Evolutionary conservation across 805 yeast genomes (phyloP), one percentile per base, ranked within the genome.

Genomic region (Kodamaea neixiangensis): DNA sequence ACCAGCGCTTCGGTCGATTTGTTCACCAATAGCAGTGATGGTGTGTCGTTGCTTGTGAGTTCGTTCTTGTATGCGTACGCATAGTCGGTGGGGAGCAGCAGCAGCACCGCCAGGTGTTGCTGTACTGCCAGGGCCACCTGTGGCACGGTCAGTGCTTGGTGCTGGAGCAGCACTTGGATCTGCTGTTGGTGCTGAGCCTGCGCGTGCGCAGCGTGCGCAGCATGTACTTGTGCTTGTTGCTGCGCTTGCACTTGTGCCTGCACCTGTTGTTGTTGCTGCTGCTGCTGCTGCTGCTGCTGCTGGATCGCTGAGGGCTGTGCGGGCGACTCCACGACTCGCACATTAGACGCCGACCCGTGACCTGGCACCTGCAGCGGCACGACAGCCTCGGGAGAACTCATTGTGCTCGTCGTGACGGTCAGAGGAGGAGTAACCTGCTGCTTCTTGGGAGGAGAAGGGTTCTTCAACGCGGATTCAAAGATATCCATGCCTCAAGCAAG

Each of bases 371-470:
- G 45, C 47, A 25, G 47, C 14, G 17, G 44, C 37, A 10, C 49
- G 1, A 22, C 35, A 11, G 42, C 64, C 25, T 31, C 38, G 17
- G 46, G 47, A 5, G 46, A 41, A 7, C 20, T 21, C 10, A 40
- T 11, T 18, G 22, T 20, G 5, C 39, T 25, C 19, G 51, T 14
- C 18, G 40, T 15, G 2, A 34, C 45, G 3, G 51, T 37, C 42
- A 43, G 39, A 21, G 51, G 46, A 18, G 44, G 49, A 10, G 45
- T 47, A 5, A 44, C 49, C 45, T 47, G 49, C 48, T 45, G 48
- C 61, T 60, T 66, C 52, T 51, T 61, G 47, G 76, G 75, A 5
- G 76, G 77, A n/a, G 63, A 55, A 2, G 75, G 73, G 49, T 61
- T 65, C 56, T 69, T 59, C 58, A 71, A 57, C 37, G 69, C 65